Conservation (phyloP, 2,329 filamentous ascomycete species). For the Chaetomiaceae sp. region DNA sequence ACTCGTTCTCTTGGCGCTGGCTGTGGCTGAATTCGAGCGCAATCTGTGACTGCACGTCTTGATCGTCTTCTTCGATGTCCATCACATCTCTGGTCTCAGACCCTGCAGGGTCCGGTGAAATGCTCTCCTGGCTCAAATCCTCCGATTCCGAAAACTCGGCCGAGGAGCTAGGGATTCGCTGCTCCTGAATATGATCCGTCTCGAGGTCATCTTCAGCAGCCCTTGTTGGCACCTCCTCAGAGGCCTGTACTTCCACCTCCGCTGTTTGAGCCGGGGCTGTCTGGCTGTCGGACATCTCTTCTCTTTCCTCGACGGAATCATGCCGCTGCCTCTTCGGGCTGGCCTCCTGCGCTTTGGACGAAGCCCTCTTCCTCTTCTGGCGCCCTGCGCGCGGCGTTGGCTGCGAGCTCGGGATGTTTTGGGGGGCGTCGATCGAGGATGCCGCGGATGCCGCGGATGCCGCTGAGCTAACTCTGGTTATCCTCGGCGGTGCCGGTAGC, state of each 20-base stretch:
- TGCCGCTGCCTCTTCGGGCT: conserved; percentile 28
- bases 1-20: conserved; percentile 12
- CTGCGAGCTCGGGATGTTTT: conserved; percentile 22
- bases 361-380: conserved; percentile 30
- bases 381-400: conserved; percentile 15
- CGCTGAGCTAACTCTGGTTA: conserved; percentile 13
- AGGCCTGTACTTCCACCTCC: conserved; percentile 6
- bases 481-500: conserved; percentile 13
- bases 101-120: not conserved
- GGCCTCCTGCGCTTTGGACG: conserved; percentile 24
- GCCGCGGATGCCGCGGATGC: conserved; percentile 4
- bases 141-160: conserved; percentile 7
- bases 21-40: conserved; percentile 25
- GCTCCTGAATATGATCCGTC: not conserved
- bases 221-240: not conserved
- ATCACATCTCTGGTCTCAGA: conserved; percentile 10
- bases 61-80: conserved; percentile 23
- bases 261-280: not conserved
- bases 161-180: conserved; percentile 15
- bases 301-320: conserved; percentile 7
- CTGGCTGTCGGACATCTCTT: conserved; percentile 25
- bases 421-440: conserved; percentile 14
- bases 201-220: not conserved
- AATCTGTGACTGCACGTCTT: conserved; percentile 30
- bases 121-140: not conserved